Evolutionary conservation across 352 stramenopile species (phyloP).

Genomic region (Pythium myriotylum): DNA sequence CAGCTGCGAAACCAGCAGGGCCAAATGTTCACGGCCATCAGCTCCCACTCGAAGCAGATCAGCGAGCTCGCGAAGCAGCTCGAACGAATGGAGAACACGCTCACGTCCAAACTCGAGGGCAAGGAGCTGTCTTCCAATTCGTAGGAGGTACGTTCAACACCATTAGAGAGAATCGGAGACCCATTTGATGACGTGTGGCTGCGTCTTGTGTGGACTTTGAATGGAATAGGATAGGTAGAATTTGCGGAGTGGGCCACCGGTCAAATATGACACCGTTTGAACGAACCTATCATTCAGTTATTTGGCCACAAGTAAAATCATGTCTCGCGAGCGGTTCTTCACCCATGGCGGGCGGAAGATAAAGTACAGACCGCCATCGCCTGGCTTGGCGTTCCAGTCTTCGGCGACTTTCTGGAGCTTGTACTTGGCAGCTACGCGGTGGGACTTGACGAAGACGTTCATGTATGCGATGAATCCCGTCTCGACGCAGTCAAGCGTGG

Average conservation of each 20-base stretch:
- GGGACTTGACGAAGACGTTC: conserved; percentile 76
- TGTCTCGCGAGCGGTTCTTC: conserved; percentile 28
- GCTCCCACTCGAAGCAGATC: conserved; percentile 79
- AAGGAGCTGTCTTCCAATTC: conserved; percentile 4
- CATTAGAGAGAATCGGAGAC: conserved; percentile 6
- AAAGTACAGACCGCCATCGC: conserved; percentile 44
- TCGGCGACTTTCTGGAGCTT: conserved; percentile 75
- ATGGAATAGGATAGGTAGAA: conserved; percentile 27
- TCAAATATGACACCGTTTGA: background rate
- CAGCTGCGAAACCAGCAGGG: conserved; percentile 79
- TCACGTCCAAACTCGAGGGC: conserved; percentile 57
- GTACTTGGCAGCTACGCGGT: conserved; percentile 73
- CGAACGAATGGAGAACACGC: conserved; percentile 73
- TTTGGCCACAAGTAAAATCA: conserved; percentile 24
- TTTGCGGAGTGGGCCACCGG: background rate
- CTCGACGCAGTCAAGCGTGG: conserved; percentile 52
- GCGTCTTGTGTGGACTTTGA: conserved; percentile 3
- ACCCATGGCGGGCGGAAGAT: conserved; percentile 45
- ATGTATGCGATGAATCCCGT: conserved; percentile 77
- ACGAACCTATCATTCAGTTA: conserved; percentile 1
- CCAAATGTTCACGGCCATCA: conserved; percentile 82
- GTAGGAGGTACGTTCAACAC: background rate
- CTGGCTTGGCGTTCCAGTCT: conserved; percentile 63
- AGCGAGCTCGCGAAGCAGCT: conserved; percentile 78
- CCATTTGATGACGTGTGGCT: background rate